Evolutionary conservation across 495 filamentous ascomycete genomes (phyloP).

Genomic region (Amniculicola lignicola): DNA sequence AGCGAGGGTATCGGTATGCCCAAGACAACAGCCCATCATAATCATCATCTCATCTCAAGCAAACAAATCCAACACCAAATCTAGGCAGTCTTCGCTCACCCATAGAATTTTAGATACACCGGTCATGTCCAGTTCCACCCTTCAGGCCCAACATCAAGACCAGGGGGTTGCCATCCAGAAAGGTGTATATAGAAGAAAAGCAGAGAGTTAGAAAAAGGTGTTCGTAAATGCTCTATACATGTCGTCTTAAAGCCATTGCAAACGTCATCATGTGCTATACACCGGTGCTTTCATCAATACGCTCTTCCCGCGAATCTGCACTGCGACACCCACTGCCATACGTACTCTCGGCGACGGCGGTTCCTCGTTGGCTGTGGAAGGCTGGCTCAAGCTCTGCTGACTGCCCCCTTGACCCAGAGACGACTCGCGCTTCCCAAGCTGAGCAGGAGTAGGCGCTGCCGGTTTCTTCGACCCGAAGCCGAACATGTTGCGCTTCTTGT

Average conservation of each 20-base stretch:
- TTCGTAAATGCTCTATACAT: neutral
- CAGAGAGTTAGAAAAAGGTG: neutral
- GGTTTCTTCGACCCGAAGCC: slow-evolving; percentile 37
- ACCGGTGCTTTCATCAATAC: slow-evolving; percentile 88
- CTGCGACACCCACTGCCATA: slow-evolving; percentile 78
- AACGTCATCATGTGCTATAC: slow-evolving; percentile 43
- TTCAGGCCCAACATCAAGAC: no score
- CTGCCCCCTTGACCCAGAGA: slow-evolving; percentile 32
- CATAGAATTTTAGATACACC: no score
- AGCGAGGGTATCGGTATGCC: slow-evolving; percentile 29
- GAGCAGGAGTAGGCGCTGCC: slow-evolving; percentile 7
- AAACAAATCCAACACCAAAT: neutral
- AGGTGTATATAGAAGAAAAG: slow-evolving; percentile 2
- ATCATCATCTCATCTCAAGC: neutral
- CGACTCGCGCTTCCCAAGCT: slow-evolving; percentile 31
- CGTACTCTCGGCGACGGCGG: slow-evolving; percentile 55
- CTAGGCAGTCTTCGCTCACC: no score
- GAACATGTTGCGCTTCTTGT: slow-evolving; percentile 39
- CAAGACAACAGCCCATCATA: no score
- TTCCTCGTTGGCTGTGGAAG: slow-evolving; percentile 45
- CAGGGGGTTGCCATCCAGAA: no score
- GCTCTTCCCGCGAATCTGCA: slow-evolving; percentile 79
- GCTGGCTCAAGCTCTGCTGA: slow-evolving; percentile 34
- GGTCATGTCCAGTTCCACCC: no score
- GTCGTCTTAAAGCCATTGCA: neutral